Base-by-base conservation (phyloP, 164 flowering plant species). In the Liquidambar formosana region DNA sequence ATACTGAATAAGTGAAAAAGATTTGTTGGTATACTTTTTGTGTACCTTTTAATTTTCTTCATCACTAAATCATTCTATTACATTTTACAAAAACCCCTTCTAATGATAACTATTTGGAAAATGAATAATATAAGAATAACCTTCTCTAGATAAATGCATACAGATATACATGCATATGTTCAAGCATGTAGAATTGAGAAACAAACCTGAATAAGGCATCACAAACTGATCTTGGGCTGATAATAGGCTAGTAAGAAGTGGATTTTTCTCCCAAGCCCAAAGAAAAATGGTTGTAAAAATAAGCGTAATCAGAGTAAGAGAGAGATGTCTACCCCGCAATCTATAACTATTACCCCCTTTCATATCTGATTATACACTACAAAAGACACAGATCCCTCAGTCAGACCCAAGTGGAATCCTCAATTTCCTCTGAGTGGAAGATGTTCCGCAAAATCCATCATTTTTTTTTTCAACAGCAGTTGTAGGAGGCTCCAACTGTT, bases 251-350 rank as follows among this genome's bases (percentile, higher is more conserved):
- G 68, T 69, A n/a, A 75, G 59, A 64, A 78, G 62, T 38, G 90
- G 88, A 48, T 77, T 82, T 61, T 76, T 84, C 75, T 87, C 92
- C 84, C 83, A 83, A 15, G 78, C 66, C 84, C 85, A 85, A 48
- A 88, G 70, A 26, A 86, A 73, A 61, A 87, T n/a, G 18, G 88
- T 84, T n/a, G 79, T 76, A 60, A 78, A 73, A 49, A 77, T 14
- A 22, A 91, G 78, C 56, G 69, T 75, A 63, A 75, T 26, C 61
- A 87, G 61, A 38, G 78, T 65, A 61, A 79, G 59, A 21, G 78
- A 78, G 25, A 81, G 72, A 8, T 77, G 76, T 49, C 80, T 82
- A 41, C 86, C 81, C 68, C 78, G 81, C 57, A 73, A 33, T 63
- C 83, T 76, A 68, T 52, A 45, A n/a, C 60, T 16, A 64, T 65